Evolutionary conservation across 2,329 filamentous ascomycete species (phyloP), one percentile per base, ranked within the genome.

Genomic region (Venturia carpophila): DNA sequence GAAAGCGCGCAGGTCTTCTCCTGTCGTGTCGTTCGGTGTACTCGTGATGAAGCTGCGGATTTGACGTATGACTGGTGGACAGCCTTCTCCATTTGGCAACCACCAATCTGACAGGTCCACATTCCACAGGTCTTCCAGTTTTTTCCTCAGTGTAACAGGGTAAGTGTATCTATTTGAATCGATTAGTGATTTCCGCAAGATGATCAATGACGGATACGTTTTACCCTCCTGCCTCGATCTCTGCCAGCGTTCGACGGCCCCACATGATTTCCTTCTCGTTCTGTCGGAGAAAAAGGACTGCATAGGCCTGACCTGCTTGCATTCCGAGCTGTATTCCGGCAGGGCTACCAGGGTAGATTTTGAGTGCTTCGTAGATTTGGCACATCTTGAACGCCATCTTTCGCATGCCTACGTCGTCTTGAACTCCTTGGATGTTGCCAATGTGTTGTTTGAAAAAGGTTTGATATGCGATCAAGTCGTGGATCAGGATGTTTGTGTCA

Each of bases 401-500:
- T 79, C 79, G 64, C 93, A 71, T 63, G 89, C 85, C 15, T 81
- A 80, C 62, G 84, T n/a, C 6, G 43, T 60, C 62, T 3, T 27
- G 49, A 19, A 55, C 21, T 5, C 65, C 56, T 21, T 47, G 75
- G 1, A 83, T 79, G 62, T 83, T 78, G 3, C 85, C 82, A 1
- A 87, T 84, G 70, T 94, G 90, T 69, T 88, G 87, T 69, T 86
- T 85, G 75, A 91, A 91, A 87, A 96, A 91, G 66, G 94, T 80
- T 60, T 88, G 82, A 30, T 92, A 85, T 9, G 88, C 88, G 73
- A 90, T 86, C 79, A 91, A 90, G 72, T 96, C 91, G 66, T 91
- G 83, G 65, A 82, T 80, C 19, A 91, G 79, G 61, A 89, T 83
- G 67, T 95, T 97, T 60, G 89, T 85, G 13, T 86, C 81, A 77